Evolutionary conservation across 2,329 filamentous ascomycete genomes (phyloP).

Genomic region (Calycina herbarum): DNA sequence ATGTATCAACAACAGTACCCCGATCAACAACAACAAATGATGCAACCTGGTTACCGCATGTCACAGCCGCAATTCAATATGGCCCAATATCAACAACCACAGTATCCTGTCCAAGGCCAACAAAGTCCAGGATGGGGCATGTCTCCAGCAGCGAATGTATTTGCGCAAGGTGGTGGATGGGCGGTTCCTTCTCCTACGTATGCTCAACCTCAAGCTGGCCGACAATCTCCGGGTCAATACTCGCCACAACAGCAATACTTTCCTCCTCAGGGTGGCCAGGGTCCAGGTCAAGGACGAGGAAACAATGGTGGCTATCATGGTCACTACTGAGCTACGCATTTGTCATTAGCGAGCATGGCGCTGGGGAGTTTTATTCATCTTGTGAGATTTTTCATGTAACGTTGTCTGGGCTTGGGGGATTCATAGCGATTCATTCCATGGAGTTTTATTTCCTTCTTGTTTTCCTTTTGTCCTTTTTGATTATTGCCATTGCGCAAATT

Average conservation of each 20-base stretch:
- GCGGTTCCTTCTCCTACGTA: constrained; percentile 21
- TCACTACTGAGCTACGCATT: background rate
- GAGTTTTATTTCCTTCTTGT: constrained; percentile 2
- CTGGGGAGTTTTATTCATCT: background rate
- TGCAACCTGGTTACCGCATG: constrained; percentile 22
- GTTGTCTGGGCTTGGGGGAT: background rate
- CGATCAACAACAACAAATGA: constrained; percentile 20
- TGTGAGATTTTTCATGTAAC: background rate
- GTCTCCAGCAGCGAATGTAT: constrained; percentile 35
- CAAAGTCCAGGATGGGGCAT: constrained; percentile 34
- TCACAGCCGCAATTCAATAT: constrained; percentile 29
- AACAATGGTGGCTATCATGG: constrained; percentile 14
- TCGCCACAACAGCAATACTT: constrained; percentile 19
- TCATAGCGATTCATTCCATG: constrained; percentile 16
- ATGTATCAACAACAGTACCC: constrained; percentile 32
- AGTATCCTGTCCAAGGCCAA: constrained; percentile 30
- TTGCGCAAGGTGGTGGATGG: constrained; percentile 41
- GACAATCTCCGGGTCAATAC: constrained; percentile 13
- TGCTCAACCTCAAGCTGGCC: constrained; percentile 13
- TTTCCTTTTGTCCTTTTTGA: background rate
- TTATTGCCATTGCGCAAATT: background rate
- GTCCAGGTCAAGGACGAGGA: constrained; percentile 19
- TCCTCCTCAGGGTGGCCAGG: constrained; percentile 17
- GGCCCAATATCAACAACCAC: constrained; percentile 28
- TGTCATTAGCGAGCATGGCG: background rate